Base-by-base conservation (phyloP, 2,329 filamentous ascomycete genomes). In the Fusarium sp. region DNA sequence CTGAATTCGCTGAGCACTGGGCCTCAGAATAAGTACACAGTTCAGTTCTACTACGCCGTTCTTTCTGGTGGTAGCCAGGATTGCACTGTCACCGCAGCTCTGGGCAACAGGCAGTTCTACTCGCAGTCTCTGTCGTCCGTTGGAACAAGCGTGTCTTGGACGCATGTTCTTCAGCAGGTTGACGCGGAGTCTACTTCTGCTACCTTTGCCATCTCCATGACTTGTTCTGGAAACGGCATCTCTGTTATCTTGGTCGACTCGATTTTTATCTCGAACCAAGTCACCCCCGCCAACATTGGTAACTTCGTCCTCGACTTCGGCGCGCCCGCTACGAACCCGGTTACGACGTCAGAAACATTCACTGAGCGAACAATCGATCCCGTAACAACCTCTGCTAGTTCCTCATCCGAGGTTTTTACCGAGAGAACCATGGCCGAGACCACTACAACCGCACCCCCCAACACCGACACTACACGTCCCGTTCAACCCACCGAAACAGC, bases 261-360 rank as follows among this genome's bases (percentile, higher is more conserved):
- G 0, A 27, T 72, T 1, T 72, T 72, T 4, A 39, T 72, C 29
- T 72, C 69, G 1, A 72, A 72, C 4, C 69, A 72, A 18, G 64
- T 72, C 3, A 72, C 69, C 0, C 69, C 69, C 1, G 31, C 54
- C 0, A 72, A 49, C 4, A 72, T 72, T 4, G 60, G 51, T 0
- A 19, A 64, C 5, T 72, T 66, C 12, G 18, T 65, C 6, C 59
- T 72, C 3, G 55, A 61, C 18, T 69, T 72, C 25, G 55, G 63
- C 3, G 9, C 4, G 3, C 38, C 57, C 3, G 14, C 1, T 0
- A 37, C 33, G 4, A 35, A 31, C 2, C 35, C 41, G 9, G 21
- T 8, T 0, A 27, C 44, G 11, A 63, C 31, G 2, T 60, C 56
- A 11, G 6, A 49, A 7, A 31, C 27, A 25, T 31, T 27, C 4